phyloP scores from a whole-genome alignment of 805 yeast species.

The Kuraishia cidri region DNA sequence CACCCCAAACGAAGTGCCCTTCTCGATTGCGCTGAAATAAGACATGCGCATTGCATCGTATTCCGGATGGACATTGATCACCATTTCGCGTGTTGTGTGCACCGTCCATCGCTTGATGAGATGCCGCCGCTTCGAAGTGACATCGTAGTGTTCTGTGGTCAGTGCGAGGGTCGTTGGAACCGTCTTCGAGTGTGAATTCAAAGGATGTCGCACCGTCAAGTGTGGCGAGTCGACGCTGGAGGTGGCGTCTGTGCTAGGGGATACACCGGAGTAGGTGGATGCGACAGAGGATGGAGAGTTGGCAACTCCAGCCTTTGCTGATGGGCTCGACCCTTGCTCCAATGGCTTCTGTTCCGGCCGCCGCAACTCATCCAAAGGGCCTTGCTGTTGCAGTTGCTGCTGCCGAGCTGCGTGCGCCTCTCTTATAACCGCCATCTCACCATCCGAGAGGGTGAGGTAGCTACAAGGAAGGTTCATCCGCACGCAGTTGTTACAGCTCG shows the following conservation, averaged over 20 bases:
- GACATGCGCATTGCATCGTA: too few species aligned
- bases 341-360: neutral
- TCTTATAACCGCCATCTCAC: constrained; percentile 6
- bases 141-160: neutral
- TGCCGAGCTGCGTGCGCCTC: too few species aligned
- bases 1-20: neutral
- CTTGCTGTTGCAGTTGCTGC: too few species aligned
- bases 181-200: neutral
- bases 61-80: too few species aligned
- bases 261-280: neutral
- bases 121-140: neutral
- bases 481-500: constrained; percentile 46
- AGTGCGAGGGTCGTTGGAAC: neutral
- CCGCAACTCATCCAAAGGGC: neutral
- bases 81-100: neutral
- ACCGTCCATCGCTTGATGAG: neutral
- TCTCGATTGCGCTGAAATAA: too few species aligned
- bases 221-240: neutral
- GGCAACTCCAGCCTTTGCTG: neutral
- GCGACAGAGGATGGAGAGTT: neutral
- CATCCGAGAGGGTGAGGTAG: constrained; percentile 19
- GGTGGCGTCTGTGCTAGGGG: neutral
- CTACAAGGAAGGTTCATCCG: constrained; percentile 39
- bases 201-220: too few species aligned
- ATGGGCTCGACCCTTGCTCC: neutral